phyloP scores from a whole-genome alignment of 306 rosid genomes.

The Heteromeles arbutifolia region DNA sequence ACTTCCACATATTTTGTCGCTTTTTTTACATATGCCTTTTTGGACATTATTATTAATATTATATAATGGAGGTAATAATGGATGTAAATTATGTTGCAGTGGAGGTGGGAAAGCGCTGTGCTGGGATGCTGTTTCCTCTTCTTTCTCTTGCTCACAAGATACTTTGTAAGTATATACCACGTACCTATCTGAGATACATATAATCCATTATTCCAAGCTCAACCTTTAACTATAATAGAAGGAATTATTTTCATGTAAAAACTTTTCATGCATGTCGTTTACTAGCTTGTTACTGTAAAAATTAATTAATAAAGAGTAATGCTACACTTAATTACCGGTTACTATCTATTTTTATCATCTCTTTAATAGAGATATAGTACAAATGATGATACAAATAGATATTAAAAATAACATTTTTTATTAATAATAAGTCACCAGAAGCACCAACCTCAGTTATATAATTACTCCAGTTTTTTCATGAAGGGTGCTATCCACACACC shows the following conservation, averaged over 20 bases:
- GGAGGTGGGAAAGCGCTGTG: slow-evolving; percentile 51
- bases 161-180: slow-evolving; percentile 21
- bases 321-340: too few relatives aligned
- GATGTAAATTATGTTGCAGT: slow-evolving; percentile 20
- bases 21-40: neutral
- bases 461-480: neutral
- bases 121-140: slow-evolving; percentile 38
- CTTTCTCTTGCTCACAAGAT: slow-evolving; percentile 35
- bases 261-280: neutral
- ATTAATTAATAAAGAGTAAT: neutral
- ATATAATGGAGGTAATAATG: neutral
- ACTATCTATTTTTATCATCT: too few relatives aligned
- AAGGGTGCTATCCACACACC: too few relatives aligned
- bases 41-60: neutral
- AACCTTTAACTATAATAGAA: neutral
- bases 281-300: neutral
- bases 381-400: too few relatives aligned
- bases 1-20: neutral
- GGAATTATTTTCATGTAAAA: neutral
- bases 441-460: neutral
- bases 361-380: too few relatives aligned
- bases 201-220: neutral
- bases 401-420: too few relatives aligned
- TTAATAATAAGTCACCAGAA: neutral
- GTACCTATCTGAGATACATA: neutral